These are phyloP conservation scores for Plenodomus tracheiphilus DNA, from an alignment of 2,329 filamentous ascomycete genomes.

Conservation along the genomic window DNA sequence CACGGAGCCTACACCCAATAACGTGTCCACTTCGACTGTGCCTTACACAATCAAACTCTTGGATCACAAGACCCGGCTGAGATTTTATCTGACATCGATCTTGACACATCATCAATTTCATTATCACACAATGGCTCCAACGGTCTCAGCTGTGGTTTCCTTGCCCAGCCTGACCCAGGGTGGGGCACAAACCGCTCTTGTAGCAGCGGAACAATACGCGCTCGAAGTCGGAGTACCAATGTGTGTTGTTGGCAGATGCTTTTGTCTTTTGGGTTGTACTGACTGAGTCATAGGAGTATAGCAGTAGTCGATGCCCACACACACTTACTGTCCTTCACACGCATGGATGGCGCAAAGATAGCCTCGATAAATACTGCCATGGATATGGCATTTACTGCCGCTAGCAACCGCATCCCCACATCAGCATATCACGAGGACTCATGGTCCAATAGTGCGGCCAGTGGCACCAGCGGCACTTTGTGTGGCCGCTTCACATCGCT, in stretches of 20 bases:
- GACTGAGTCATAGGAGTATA: constrained; percentile 47
- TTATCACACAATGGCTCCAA: constrained; percentile 16
- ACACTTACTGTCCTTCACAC: constrained; percentile 50
- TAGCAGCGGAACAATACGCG: constrained; percentile 34
- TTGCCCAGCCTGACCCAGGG: constrained; percentile 35
- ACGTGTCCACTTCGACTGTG: constrained; percentile 5
- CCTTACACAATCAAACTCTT: no score
- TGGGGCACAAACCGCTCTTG: constrained; percentile 32
- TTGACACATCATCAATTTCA: not conserved
- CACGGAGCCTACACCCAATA: constrained; percentile 5
- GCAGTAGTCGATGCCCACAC: constrained; percentile 49
- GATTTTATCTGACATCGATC: not conserved
- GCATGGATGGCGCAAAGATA: constrained; percentile 52
- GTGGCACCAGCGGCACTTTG: constrained; percentile 54
- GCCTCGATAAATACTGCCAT: constrained; percentile 64
- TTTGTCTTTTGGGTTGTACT: not conserved
- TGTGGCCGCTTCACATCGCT: constrained; percentile 56
- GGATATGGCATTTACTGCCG: constrained; percentile 61
- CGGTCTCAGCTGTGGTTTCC: constrained; percentile 13
- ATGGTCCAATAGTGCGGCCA: constrained; percentile 53
- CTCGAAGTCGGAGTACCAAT: constrained; percentile 37
- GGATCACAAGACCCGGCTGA: no score
- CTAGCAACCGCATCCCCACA: constrained; percentile 56
- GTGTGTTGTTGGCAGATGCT: constrained; percentile 15
- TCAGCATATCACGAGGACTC: constrained; percentile 55